Evolutionary conservation across 805 yeast genomes (phyloP), one percentile per base, ranked within the genome.

Genomic region (Metschnikowia hibisci): DNA sequence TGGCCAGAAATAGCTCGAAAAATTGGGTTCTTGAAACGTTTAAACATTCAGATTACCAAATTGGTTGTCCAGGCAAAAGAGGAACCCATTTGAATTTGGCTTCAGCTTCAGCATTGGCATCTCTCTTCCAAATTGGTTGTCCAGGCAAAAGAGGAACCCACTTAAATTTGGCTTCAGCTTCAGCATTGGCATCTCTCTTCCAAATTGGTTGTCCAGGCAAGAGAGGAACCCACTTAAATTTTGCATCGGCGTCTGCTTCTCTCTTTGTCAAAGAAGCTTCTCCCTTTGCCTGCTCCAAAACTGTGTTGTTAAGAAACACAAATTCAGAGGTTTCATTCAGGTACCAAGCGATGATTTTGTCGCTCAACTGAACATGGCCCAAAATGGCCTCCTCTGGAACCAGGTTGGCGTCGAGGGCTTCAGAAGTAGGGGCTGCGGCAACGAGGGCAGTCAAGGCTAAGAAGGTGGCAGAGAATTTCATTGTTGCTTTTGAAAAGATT

Each of bases 301-400:
- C 29, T 15, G 55, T 52, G 41, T 46, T 31, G 45, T 52, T 52
- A 44, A 52, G 46, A 32, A 52, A 44, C 13, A 52, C 44, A 32
- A 52, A 34, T 7, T 45, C 32, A 9, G 45, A 29, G 11, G 48
- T 42, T 27, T 43, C 41, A 35, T 46, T 42, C 29, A 46, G 46
- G 29, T 42, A 37, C 34, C 39, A 36, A 34, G 49, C 40, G 22
- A 50, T 40, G 9, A 48, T 48, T 8, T 50, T 54, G 13, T 40
- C 27, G 29, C 42, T 46, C 36, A 52, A 42, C 12, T 40, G 15
- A 32, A 47, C 40, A 9, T 44, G 44, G 11, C 49, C 52, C 26
- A 50, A 25, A 22, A 52, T 41, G 13, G 55, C 50, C 32, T 45
- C 55, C 2, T 32, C 11, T 4, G 55, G 54, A n/a, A 52, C 34